Base-by-base conservation (phyloP, 2,329 filamentous ascomycete species). In the Dothistroma pini region DNA sequence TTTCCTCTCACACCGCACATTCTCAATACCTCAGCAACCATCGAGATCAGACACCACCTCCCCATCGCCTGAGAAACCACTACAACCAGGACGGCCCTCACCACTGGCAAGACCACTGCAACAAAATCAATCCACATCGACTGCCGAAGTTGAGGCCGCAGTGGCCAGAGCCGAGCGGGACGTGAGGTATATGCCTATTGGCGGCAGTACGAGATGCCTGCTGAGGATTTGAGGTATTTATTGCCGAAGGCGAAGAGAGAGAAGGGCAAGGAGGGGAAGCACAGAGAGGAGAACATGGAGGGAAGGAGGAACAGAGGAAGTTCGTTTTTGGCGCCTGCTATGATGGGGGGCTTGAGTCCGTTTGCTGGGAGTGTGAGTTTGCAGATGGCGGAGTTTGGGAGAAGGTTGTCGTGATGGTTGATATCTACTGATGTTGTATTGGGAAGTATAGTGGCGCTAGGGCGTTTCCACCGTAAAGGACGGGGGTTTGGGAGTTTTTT, bases 181-280 rank as follows among this genome's bases (percentile, higher is more conserved):
- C 19, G 19, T 8, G 1, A 10, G 49, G 25, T 52, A 32, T 16
- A 10, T 52, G 21, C 49, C 49, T 10, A 52, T 52, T 16, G 51
- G 51, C 12, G 51, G 51, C 11, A 53, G 51, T 31, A 53, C 51
- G 51, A 53, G 51, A 35, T 53, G 51, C 31, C 29, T 53, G 6
- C 29, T 53, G 25, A 32, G 51, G 31, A 21, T 53, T 32, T 53
- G 21, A 22, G 19, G 51, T 10, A 4, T 6, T 35, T 53, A 29
- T 35, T 53, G 29, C 29, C 29, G 29, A 35, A 35, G 51, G 51
- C 8, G 31, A 53, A 53, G 51, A 6, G 10, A 29, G 29, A 31
- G 50, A 6, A 16, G 11, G 47, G 47, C 22, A 25, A 21, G 8
- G 47, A 4, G 7, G 19, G 19, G 47, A 21, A 49, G 47, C 10